Base-by-base conservation (phyloP, 176 grass and related monocot species). In the Musa acuminata region DNA sequence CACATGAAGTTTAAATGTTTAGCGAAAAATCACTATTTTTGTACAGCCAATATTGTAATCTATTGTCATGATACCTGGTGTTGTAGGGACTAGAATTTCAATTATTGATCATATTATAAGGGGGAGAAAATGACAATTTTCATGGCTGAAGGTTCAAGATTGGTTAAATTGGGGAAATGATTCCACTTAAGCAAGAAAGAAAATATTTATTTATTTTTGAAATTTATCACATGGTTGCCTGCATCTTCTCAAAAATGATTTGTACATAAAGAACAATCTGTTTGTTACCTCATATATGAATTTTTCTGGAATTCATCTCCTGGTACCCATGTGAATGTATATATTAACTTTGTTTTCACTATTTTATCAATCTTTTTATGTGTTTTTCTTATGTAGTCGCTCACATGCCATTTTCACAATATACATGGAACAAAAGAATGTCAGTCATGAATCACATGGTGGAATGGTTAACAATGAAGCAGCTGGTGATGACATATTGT, bases 401-500 rank as follows among this genome's bases (percentile, higher is more conserved):
- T 96, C 87, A 77, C 92, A 96, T 88, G 92, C 92, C 69, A 96
- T 96, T 23, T 96, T 96, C 26, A 96, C 88, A 8, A 84, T 96
- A 64, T 86, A 51, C 69, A 51, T 91, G 1, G 85, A 96, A 63
- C 87, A 96, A 86, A 96, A 96, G 81, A 96, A 60, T 81, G 68
- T 64, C 27, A 82, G n/a, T 9, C 19, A 72, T 77, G 67, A 53
- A 67, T 67, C 72, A 75, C 81, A 43, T 76, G 64, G 64, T 53
- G 78, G 69, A 60, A 67, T 21, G 16, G 13, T 19, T 73, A 78
- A 17, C 21, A 78, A 71, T 89, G 86, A 92, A 64, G 73, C 48
- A 64, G 73, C 53, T 49, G 67, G 76, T 62, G 81, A 87, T 76
- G 88, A 96, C 49, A 85, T 88, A 75, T 59, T 96, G 55, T 84